These are phyloP conservation scores for Aethionema arabicum DNA, from an alignment of 345 rosid species.

Conservation along the genomic window DNA sequence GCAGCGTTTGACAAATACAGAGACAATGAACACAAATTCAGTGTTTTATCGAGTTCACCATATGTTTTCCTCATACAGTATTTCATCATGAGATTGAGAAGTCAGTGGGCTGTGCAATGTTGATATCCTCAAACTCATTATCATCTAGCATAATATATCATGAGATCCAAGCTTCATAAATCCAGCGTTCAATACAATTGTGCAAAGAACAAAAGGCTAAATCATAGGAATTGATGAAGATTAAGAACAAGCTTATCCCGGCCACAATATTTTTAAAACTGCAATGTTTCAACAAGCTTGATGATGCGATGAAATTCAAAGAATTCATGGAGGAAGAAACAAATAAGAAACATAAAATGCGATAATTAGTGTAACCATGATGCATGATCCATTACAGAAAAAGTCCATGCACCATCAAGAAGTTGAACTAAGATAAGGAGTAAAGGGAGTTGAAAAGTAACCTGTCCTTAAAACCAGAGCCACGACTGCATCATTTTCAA, in stretches of 20 bases:
- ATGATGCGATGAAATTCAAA: constrained; percentile 10
- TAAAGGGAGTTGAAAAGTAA: constrained; percentile 31
- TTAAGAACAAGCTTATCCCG: too few relatives aligned
- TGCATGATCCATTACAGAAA: neutral
- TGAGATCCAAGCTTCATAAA: constrained; percentile 6
- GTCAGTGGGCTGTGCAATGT: constrained; percentile 55
- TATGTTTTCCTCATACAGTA: constrained; percentile 8
- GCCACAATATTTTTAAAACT: too few relatives aligned
- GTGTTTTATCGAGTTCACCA: constrained; percentile 1
- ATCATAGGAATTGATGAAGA: neutral
- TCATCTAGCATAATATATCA: constrained; percentile 49
- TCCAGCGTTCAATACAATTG: constrained; percentile 10
- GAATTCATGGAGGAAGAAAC: constrained; percentile 6
- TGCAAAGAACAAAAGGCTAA: neutral
- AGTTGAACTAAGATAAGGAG: constrained; percentile 11
- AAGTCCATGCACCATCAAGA: constrained; percentile 14
- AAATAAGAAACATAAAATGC: too few relatives aligned
- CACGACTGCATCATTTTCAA: constrained; percentile 92
- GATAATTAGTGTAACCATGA: constrained; percentile 17
- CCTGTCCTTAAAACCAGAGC: constrained; percentile 91
- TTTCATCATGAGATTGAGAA: constrained; percentile 64
- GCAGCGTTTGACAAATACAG: constrained; percentile 10
- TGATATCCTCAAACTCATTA: constrained; percentile 69
- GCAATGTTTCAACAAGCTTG: too few relatives aligned
- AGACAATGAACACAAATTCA: constrained; percentile 12